These are phyloP conservation scores for Babesia ovata DNA, from an alignment of 169 alveolate genomes.

Conservation along the genomic window DNA sequence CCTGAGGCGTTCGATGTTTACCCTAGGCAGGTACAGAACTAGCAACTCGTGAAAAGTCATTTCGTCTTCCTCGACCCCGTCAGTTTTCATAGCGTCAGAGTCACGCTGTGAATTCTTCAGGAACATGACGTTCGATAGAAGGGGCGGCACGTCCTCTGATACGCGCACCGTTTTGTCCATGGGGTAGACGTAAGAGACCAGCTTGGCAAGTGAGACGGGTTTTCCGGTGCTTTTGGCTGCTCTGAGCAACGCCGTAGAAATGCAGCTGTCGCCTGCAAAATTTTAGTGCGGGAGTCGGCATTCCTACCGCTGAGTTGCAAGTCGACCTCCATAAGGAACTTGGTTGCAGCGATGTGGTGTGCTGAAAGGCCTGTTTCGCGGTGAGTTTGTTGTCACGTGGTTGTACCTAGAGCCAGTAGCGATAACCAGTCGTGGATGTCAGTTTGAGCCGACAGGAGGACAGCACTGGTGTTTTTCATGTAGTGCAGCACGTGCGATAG, in stretches of 20 bases:
- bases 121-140: constrained; percentile 7
- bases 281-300: too few relatives aligned
- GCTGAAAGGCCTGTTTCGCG: constrained; percentile 40
- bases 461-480: constrained; percentile 25
- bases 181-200: constrained; percentile 58
- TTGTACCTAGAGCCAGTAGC: constrained; percentile 48
- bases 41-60: constrained; percentile 52
- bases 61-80: constrained; percentile 22
- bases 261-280: constrained; percentile 7
- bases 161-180: constrained; percentile 21
- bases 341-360: constrained; percentile 43
- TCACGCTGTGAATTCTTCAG: constrained; percentile 4
- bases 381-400: background rate
- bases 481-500: constrained; percentile 20
- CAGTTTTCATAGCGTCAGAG: background rate
- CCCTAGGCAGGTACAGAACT: constrained; percentile 49
- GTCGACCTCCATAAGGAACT: constrained; percentile 50
- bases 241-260: constrained; percentile 25
- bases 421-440: constrained; percentile 53
- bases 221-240: constrained; percentile 36
- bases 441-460: constrained; percentile 24
- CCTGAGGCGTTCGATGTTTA: constrained; percentile 31
- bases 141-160: constrained; percentile 29
- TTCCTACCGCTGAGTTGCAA: constrained; percentile 16
- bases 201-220: constrained; percentile 56